Evolutionary conservation across 306 rosid genomes (phyloP), one percentile per base, ranked within the genome.

Genomic region (Purshia tridentata): DNA sequence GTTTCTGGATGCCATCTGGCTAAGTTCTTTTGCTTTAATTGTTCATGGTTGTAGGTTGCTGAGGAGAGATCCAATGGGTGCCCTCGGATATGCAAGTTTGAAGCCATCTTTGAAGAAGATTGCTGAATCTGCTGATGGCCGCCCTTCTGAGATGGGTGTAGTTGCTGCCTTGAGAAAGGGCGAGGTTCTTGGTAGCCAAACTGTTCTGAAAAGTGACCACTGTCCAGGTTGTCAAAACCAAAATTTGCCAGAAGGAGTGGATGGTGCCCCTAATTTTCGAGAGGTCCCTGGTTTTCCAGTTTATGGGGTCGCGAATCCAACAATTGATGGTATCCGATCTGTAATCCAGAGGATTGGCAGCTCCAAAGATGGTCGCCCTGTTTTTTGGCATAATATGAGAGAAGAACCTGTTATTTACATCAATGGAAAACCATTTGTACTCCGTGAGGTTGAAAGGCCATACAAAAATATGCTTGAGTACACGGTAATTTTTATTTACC

Each of bases 381-480:
- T 92, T 75, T 89, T 92, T 72, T 92, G 98, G 98, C 98, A 92
- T 76, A 92, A 92, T 73, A 92, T 92, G 98, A 89, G 98, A 76
- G 98, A 92, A 84, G 98, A 92, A 78, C 98, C 96, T 67, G 98
- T 92, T 55, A 89, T 92, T 79, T 92, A 92, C 85, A 92, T 92
- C 69, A 92, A 89, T 67, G 98, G 96, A 70, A 92, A 89, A 77
- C 98, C 98, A 53, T 92, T 92, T 82, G 98, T 92, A 72, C 98
- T 92, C 35, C 96, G 98, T 22, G 98, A 92, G 80, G 92, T 92
- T 74, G 98, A 92, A 88, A 86, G 98, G 71, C 98, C 98, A 19
- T 92, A 77, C 83, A 92, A 92, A 81, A 92, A 92, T 81, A 92
- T 92, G 98, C 79, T 81, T 62, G 98, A 92, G 69, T 92, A 92